Percentiles rank a stretch among this genome's conserved stretches.
phyloP scores from a whole-genome alignment of 2,329 filamentous ascomycete genomes.

The Gaeumannomyces sp. region DNA sequence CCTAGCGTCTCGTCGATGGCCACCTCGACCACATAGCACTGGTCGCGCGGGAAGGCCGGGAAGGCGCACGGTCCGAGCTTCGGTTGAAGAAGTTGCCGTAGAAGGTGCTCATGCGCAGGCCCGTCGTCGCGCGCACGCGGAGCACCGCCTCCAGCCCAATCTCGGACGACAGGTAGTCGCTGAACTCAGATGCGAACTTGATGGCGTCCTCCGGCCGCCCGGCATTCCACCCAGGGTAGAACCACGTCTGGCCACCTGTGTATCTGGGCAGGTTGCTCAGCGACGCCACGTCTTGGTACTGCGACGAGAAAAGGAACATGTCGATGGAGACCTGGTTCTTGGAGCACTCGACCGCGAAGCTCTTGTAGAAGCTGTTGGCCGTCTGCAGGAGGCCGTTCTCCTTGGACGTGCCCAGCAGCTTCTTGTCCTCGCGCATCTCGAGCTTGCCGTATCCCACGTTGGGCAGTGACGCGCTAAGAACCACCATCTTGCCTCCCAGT shows the following conservation, averaged over 20 bases:
- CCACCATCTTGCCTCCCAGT: constrained; percentile 89
- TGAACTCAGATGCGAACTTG: constrained; percentile 96
- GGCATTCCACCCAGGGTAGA: constrained; percentile 97
- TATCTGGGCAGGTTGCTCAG: constrained; percentile 93
- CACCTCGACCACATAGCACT: constrained; percentile 96
- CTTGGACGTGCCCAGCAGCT: constrained; percentile 87
- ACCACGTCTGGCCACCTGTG: constrained; percentile 96
- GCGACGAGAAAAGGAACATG: constrained; percentile 94
- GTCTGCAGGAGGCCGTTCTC: constrained; percentile 85
- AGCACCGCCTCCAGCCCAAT: constrained; percentile 95
- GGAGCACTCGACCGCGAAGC: constrained; percentile 95
- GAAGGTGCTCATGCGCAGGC: constrained; percentile 93
- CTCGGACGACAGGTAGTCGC: constrained; percentile 92
- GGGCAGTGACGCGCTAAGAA: constrained; percentile 82
- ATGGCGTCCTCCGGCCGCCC: constrained; percentile 90
- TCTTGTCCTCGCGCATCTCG: constrained; percentile 94
- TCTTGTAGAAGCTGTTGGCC: constrained; percentile 96
- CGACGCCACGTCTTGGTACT: constrained; percentile 96
- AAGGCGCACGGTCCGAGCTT: constrained; percentile 93
- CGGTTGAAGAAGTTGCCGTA: constrained; percentile 99
- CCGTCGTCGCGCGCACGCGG: constrained; percentile 89
- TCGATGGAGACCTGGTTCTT: constrained; percentile 98
- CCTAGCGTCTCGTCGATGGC: constrained; percentile 92
- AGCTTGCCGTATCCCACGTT: constrained; percentile 86
- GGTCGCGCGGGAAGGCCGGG: constrained; percentile 93